Conservation (phyloP, 129 eudicot species). For the Pittosporum tobira region DNA sequence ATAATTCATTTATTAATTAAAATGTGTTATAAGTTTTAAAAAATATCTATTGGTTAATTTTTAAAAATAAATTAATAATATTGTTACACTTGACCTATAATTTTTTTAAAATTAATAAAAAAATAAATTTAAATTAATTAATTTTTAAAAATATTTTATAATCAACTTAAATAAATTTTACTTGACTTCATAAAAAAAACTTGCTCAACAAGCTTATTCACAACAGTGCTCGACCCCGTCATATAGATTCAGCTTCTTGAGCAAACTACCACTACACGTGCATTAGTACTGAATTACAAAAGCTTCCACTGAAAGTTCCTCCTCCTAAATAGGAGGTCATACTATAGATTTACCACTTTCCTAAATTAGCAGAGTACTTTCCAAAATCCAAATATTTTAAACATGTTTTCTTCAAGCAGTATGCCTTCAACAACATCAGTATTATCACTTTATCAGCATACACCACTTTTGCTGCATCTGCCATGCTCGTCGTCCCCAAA, state of each 20-base stretch:
- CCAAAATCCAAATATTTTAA: not conserved
- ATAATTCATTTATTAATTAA: too few species aligned
- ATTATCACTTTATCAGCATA: conserved; percentile 28
- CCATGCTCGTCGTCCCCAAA: conserved; percentile 24
- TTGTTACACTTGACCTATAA: too few species aligned
- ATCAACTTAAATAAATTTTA: too few species aligned
- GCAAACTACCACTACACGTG: not conserved
- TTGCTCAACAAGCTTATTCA: conserved; percentile 6
- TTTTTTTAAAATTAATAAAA: too few species aligned
- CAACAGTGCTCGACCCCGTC: not conserved
- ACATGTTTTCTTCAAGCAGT: conserved; percentile 17
- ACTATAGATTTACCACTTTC: not conserved
- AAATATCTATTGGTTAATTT: too few species aligned
- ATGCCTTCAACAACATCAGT: conserved; percentile 23
- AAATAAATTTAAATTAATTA: too few species aligned
- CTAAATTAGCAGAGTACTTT: not conserved
- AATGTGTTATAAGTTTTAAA: too few species aligned
- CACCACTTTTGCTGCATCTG: conserved; percentile 29
- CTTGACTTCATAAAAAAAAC: too few species aligned
- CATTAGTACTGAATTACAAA: not conserved
- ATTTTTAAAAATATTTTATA: too few species aligned
- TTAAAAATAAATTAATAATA: too few species aligned
- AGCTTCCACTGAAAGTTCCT: conserved; percentile 14
- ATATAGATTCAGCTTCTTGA: not conserved
- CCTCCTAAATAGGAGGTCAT: too few species aligned